Evolutionary conservation across 2,329 filamentous ascomycete species (phyloP), one percentile per base, ranked within the genome.

Genomic region (Bipolaris victoriae): DNA sequence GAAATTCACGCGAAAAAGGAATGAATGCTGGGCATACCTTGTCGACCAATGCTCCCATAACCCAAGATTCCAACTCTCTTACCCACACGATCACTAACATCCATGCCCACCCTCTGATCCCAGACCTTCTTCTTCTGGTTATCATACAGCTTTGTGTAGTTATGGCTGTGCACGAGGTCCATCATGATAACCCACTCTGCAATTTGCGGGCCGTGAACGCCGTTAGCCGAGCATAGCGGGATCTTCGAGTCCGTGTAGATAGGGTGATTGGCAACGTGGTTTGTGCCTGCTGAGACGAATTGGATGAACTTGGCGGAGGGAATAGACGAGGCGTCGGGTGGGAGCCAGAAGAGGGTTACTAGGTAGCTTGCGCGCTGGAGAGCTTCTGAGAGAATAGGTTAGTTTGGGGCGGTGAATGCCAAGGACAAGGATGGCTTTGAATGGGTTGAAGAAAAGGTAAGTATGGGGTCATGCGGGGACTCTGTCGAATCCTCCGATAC

Each of bases 131-230:
- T 70, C 60, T 84, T 84, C 72, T 89, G 87, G 58, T 80, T 78
- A 47, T 87, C 81, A 48, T 87, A 81, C n/a, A 85, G 70, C 31
- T 74, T 48, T 41, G 81, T 78, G 69, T 85, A 86, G 24, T 81
- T 77, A 58, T 86, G 84, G n/a, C 79, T 81, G 22, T 83, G 78
- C n/a, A 83, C 79, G 2, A 89, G 76, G 52, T 83, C 81, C 64
- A 87, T 88, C 80, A 88, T 80, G 26, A 88, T 73, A 11, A 86
- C 83, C 86, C 87, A 90, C 76, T 89, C 87, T 0, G 86, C 80
- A 48, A 89, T 89, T 55, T 87, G 85, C 0, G 87, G 87, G 1
- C 84, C 85, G 66, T 87, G 85, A 45, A 87, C 82, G 22, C 85
- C 82, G 4, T 80, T 83, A 33, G 79, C 80, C 3, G 82, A 86